Percentiles rank a stretch among this genome's conserved stretches.
These are phyloP conservation scores for Cairneyella variabilis DNA, from an alignment of 495 filamentous ascomycete species.

Conservation along the genomic window DNA sequence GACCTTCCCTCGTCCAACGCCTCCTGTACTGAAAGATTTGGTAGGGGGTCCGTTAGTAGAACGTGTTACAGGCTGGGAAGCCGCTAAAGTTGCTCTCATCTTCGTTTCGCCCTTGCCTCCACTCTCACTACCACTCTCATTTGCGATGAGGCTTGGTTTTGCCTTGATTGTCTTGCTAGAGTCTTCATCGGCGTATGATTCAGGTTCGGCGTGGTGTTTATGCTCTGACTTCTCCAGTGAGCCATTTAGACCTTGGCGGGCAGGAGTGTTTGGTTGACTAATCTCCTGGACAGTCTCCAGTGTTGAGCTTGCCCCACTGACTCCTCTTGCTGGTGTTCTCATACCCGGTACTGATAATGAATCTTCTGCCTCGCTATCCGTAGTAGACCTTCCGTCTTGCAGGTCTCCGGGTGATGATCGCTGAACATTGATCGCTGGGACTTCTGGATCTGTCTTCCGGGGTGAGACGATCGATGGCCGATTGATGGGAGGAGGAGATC, in stretches of 20 bases:
- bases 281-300: constrained; percentile 93
- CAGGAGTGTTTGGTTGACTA: constrained; percentile 74
- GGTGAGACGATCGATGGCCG: constrained; percentile 37
- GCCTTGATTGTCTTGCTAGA: constrained; percentile 29
- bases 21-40: constrained; percentile 36
- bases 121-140: constrained; percentile 61
- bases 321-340: constrained; percentile 61
- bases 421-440: constrained; percentile 53
- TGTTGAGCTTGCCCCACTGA: constrained; percentile 61
- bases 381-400: constrained; percentile 25
- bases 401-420: constrained; percentile 41
- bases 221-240: constrained; percentile 46
- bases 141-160: constrained; percentile 33
- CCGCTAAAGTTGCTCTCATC: constrained; percentile 29
- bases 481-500: constrained; percentile 61
- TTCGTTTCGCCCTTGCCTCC: constrained; percentile 42
- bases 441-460: constrained; percentile 41
- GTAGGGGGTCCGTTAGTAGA: constrained; percentile 39
- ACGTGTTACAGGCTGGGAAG: constrained; percentile 30
- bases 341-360: constrained; percentile 47
- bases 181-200: constrained; percentile 25
- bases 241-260: constrained; percentile 31
- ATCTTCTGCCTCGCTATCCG: constrained; percentile 54
- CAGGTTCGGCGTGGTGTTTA: too few relatives aligned
- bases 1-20: constrained; percentile 47